Base-by-base conservation (phyloP, 2,329 filamentous ascomycete genomes). In the Phialocephala subalpina region DNA sequence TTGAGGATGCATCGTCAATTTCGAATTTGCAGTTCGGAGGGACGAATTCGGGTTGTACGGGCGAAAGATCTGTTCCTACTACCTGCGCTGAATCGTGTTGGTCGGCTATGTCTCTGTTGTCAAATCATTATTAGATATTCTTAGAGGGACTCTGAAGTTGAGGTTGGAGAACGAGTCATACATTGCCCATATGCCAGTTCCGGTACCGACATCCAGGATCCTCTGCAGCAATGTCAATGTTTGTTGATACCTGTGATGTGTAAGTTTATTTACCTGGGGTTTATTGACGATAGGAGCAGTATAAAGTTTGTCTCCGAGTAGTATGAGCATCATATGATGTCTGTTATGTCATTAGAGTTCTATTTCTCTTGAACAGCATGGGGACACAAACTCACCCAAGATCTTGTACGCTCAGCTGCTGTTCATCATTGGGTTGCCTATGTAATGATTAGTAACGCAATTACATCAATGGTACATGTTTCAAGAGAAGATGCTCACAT, bases 21-120 rank as follows among this genome's bases (percentile, higher is more conserved):
- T 89, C 82, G 70, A 91, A 91, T 61, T 84, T 82, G 68, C 87
- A 85, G 71, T 91, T 91, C 49, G 82, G 80, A 0, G 87, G 87
- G 9, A 65, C 63, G 52, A 63, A 57, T 22, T 12, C n/a, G 27
- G 73, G 72, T 45, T 74, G 72, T 22, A 73, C 71, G n/a, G 68
- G 71, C 18, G 72, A 73, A 36, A 75, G 69, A 40, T 75, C 74
- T 52, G 64, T 67, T 36, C 70, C 72, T 22, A 68, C 63, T 12
- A 75, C 72, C 58, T 71, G 45, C 14, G 70, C 68, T 4, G 69
- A 65, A 8, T 76, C 72, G 40, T 72, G 73, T 12, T 70, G 58
- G 29, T 65, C 55, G 22, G 67, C 67, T 22, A 66, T 36, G 58
- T 67, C 75, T 52, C 58, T 60, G 22, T 25, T n/a, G 5, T 45